Evolutionary conservation across 2,329 filamentous ascomycete genomes (phyloP).

Genomic region (Talaromyces sp.): DNA sequence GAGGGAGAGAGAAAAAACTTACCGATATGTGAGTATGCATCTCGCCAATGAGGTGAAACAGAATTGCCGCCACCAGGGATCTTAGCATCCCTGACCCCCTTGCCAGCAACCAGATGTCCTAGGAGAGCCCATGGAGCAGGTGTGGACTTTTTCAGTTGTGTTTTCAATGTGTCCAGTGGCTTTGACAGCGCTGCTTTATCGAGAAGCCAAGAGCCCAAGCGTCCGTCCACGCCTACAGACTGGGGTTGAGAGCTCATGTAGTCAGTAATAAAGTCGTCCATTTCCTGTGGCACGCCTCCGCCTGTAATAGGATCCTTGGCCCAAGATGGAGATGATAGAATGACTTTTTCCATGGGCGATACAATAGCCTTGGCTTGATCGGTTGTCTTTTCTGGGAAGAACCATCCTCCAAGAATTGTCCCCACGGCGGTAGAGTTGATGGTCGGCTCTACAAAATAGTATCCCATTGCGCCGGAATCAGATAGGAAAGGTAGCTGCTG

Average conservation of each 20-base stretch:
- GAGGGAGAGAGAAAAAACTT: background rate
- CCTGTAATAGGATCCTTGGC: background rate
- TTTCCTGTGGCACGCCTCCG: background rate
- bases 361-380: background rate
- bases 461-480: slow-evolving; percentile 1
- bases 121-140: background rate
- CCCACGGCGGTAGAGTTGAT: slow-evolving; percentile 5
- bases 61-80: slow-evolving; percentile 24
- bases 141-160: background rate
- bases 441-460: background rate
- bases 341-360: background rate
- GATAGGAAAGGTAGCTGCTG: background rate
- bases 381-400: slow-evolving; percentile 15
- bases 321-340: background rate
- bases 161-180: background rate
- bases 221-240: background rate
- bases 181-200: background rate
- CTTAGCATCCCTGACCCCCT: background rate
- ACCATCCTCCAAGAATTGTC: slow-evolving; percentile 10
- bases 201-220: background rate
- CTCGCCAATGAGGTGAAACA: slow-evolving; percentile 35
- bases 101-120: background rate
- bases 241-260: background rate
- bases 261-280: background rate
- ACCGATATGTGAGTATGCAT: slow-evolving; percentile 28